Conservation (phyloP, 306 rosid genomes). For the Sicyos baderoa region DNA sequence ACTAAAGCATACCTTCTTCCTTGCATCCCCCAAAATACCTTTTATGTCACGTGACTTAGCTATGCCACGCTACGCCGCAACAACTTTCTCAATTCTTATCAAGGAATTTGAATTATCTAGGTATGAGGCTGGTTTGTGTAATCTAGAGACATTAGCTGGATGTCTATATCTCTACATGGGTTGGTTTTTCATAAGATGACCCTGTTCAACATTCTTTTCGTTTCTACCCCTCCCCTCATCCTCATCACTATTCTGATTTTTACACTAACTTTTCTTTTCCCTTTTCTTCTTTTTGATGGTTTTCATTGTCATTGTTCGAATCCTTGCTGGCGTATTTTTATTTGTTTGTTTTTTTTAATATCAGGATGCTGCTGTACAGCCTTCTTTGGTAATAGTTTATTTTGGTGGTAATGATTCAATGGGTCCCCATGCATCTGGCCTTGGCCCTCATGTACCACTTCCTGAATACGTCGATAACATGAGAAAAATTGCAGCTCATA, state of each 20-base stretch:
- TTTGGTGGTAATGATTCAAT: conserved; percentile 94
- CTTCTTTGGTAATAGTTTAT: conserved; percentile 79
- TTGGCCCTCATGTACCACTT: conserved; percentile 93
- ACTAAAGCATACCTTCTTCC: neutral
- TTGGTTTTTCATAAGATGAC: neutral
- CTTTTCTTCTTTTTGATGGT: neutral
- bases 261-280: neutral
- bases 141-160: neutral
- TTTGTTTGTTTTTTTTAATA: conserved; percentile 4
- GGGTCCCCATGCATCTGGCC: conserved; percentile 82
- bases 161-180: neutral
- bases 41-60: neutral
- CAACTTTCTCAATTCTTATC: neutral
- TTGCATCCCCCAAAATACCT: neutral
- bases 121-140: neutral
- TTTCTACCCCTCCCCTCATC: neutral
- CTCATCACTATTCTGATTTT: neutral
- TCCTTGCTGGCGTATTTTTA: neutral
- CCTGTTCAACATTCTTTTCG: neutral
- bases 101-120: neutral
- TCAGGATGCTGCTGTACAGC: conserved; percentile 74
- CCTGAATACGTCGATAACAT: conserved; percentile 63
- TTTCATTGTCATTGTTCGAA: neutral
- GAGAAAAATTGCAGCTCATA: conserved; percentile 62
- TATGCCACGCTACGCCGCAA: neutral